Base-by-base conservation (phyloP, 352 stramenopile genomes). In the Phytopythium aichiense region DNA sequence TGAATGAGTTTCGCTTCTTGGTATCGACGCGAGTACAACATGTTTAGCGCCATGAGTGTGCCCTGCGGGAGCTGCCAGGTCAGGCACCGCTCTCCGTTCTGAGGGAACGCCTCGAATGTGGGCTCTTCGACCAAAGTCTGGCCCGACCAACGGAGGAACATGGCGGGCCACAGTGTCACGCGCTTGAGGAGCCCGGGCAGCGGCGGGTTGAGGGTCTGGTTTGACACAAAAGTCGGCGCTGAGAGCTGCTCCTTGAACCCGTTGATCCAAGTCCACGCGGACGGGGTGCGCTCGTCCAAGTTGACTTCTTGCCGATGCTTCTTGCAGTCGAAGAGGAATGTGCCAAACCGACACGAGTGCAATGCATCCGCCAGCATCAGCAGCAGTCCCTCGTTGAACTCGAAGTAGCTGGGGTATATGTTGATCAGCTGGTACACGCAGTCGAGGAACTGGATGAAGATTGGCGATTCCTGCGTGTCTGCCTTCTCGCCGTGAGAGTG, bases 301-400 rank as follows among this genome's bases (percentile, higher is more conserved):
- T 77, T 74, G 0, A 77, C 77, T 31, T 88, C 77, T 6, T 75
- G 57, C 0, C 87, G 79, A 20, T 88, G 78, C 60, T 93, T 91
- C 65, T 96, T 96, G 61, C 88, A 98, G 79, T 99, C 95, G 56
- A 97, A 97, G 38, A 99, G 76, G 56, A 99, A 98, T 16, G 92
- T 99, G 18, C 97, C 97, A 69, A 99, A 99, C 38, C 96, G 94
- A 67, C 96, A 99, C 16, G 91, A 98, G 72, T 99, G 97, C 28
- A 99, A 69, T 49, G 98, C 92, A 58, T 99, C 96, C 0, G 91
- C 92, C 25, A 99, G 74, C 59, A 97, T 77, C 6, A 99, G 75
- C 37, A 99, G 68, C 25, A 96, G 55, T 2, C 79, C 80, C 64
- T 97, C 86, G 66, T 98, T 99, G 76, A 99, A 99, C 82, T 99